phyloP scores from a whole-genome alignment of 106 monocot genomes.

The Dioscorea alata region DNA sequence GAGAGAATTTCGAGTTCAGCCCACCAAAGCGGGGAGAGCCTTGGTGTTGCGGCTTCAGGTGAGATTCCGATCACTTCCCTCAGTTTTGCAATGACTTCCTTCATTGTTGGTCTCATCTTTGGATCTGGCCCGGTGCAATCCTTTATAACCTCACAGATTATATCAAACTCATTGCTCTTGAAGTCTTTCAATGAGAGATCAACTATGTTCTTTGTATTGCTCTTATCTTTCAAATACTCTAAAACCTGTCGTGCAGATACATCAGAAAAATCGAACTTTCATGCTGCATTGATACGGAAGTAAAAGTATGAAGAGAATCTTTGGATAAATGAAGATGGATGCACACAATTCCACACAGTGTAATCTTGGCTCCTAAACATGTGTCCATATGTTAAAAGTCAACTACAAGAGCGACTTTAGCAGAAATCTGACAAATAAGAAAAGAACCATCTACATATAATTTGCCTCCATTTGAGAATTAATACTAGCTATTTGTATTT shows the following conservation, averaged over 20 bases:
- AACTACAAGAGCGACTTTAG: too few species aligned
- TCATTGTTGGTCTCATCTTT: slow-evolving; percentile 47
- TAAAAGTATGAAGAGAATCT: too few species aligned
- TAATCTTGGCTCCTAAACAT: too few species aligned
- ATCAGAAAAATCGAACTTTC: background rate
- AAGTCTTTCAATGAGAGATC: slow-evolving; percentile 52
- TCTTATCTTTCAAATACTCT: slow-evolving; percentile 48
- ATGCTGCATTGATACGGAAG: too few species aligned
- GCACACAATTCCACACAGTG: too few species aligned
- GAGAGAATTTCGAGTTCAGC: slow-evolving; percentile 93
- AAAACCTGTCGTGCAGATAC: slow-evolving; percentile 39
- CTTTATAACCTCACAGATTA: slow-evolving; percentile 53
- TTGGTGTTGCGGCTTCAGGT: slow-evolving; percentile 68
- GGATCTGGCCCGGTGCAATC: slow-evolving; percentile 51
- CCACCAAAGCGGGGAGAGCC: slow-evolving; percentile 96
- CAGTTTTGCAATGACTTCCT: slow-evolving; percentile 31
- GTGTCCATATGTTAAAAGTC: too few species aligned
- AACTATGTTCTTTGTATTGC: slow-evolving; percentile 30
- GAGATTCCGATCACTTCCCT: slow-evolving; percentile 42
- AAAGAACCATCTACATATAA: too few species aligned
- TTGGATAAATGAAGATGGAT: too few species aligned
- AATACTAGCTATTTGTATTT: too few species aligned
- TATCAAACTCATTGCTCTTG: slow-evolving; percentile 46
- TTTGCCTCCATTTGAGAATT: too few species aligned
- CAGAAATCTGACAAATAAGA: too few species aligned